These are phyloP conservation scores for Eragrostis tef DNA, from an alignment of 202 grass and related monocot species.

Conservation along the genomic window DNA sequence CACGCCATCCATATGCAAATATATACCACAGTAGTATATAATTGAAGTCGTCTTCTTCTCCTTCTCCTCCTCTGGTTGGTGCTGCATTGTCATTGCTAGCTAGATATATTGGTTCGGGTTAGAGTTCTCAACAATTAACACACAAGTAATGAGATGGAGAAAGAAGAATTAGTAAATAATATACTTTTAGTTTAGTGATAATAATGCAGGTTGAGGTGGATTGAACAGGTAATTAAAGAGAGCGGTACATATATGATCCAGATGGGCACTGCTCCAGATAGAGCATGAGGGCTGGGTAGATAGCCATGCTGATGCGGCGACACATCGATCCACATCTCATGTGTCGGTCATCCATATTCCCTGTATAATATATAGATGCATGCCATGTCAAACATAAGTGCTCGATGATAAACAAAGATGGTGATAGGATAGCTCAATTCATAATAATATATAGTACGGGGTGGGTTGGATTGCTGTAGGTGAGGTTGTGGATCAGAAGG, in stretches of 20 bases:
- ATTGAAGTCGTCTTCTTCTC: not conserved
- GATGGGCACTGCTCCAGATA: not conserved
- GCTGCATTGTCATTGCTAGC: too few relatives aligned
- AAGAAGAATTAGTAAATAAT: not conserved
- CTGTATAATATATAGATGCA: not conserved
- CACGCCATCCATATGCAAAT: too few relatives aligned
- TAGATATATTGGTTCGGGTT: too few relatives aligned
- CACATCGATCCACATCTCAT: not conserved
- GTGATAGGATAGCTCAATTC: not conserved
- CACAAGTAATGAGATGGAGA: not conserved
- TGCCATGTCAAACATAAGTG: too few relatives aligned
- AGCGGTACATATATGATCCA: not conserved
- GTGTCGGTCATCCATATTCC: not conserved
- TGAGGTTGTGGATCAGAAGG: not conserved
- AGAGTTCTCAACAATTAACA: not conserved
- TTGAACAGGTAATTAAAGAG: not conserved
- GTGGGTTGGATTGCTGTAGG: not conserved
- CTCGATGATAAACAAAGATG: not conserved
- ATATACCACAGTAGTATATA: too few relatives aligned
- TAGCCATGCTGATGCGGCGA: constrained; percentile 32
- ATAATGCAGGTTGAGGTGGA: not conserved
- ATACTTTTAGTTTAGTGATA: not conserved
- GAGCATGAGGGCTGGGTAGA: not conserved
- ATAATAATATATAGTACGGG: not conserved
- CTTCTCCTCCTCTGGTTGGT: not conserved